Conservation (phyloP, 257 asterid genomes). For the Coffea eugenioides region DNA sequence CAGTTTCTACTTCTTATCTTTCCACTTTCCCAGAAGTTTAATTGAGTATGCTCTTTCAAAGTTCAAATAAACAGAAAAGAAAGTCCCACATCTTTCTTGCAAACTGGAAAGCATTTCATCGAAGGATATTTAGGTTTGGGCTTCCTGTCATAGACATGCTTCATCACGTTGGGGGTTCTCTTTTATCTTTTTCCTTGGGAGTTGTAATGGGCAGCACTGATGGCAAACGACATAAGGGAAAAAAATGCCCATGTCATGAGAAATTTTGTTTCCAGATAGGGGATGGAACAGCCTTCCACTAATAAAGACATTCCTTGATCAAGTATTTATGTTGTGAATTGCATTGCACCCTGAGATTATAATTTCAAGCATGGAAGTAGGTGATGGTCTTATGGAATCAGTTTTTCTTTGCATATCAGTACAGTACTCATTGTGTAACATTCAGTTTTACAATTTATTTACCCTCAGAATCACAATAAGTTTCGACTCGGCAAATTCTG, state of each 20-base stretch:
- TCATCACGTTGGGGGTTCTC: background rate
- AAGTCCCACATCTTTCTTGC: background rate
- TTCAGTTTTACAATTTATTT: background rate
- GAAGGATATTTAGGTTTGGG: background rate
- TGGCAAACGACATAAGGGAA: background rate
- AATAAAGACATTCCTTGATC: background rate
- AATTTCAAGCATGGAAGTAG: background rate
- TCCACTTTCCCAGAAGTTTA: background rate
- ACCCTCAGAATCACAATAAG: slow-evolving; percentile 56
- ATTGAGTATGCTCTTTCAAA: background rate
- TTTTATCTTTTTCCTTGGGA: background rate
- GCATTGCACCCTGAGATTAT: background rate
- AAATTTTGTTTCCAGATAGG: background rate
- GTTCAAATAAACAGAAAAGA: background rate
- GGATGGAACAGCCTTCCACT: background rate
- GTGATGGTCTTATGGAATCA: too few species aligned
- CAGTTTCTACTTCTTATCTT: background rate
- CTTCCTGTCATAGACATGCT: background rate
- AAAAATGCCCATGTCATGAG: background rate
- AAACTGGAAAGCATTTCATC: background rate
- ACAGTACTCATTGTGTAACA: background rate
- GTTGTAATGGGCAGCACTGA: background rate
- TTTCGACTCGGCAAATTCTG: slow-evolving; percentile 67
- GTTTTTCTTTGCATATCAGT: background rate
- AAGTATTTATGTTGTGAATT: background rate